Percentiles rank a stretch among this genome's conserved stretches.
These are phyloP conservation scores for Colletotrichum simmondsii DNA, from an alignment of 2,329 filamentous ascomycete species.

Conservation along the genomic window DNA sequence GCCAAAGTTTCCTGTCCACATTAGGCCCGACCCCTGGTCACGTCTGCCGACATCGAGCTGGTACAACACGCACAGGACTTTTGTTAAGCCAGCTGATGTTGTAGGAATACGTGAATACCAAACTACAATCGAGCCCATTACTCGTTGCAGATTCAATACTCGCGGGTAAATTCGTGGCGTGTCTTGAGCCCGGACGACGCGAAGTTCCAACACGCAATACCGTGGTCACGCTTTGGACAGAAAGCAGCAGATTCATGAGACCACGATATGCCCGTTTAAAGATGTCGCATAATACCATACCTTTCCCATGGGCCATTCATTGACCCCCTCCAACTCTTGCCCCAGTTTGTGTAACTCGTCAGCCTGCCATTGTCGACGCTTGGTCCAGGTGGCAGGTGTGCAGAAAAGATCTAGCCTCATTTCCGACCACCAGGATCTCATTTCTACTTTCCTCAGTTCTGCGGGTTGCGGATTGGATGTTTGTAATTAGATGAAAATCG, in stretches of 20 bases:
- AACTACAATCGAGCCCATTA: background rate
- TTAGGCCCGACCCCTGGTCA: slow-evolving; percentile 8
- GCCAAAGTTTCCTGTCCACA: slow-evolving; percentile 15
- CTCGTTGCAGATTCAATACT: background rate
- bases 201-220: slow-evolving; percentile 1
- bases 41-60: slow-evolving; percentile 7
- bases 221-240: background rate
- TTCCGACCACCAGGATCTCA: slow-evolving; percentile 20
- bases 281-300: background rate
- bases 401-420: slow-evolving; percentile 24
- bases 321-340: background rate
- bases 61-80: background rate
- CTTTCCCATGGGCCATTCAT: background rate
- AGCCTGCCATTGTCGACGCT: background rate
- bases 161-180: slow-evolving; percentile 2
- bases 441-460: background rate
- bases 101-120: no score
- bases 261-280: slow-evolving; percentile 10
- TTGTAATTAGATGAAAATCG: slow-evolving; percentile 25
- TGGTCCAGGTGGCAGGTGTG: slow-evolving; percentile 3
- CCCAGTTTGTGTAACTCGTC: background rate
- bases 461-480: background rate
- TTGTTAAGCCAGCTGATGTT: background rate
- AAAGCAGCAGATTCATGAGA: slow-evolving; percentile 1
- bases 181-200: slow-evolving; percentile 5